Evolutionary conservation across 257 asterid genomes (phyloP).

Genomic region (Nicotiana noctiflora): DNA sequence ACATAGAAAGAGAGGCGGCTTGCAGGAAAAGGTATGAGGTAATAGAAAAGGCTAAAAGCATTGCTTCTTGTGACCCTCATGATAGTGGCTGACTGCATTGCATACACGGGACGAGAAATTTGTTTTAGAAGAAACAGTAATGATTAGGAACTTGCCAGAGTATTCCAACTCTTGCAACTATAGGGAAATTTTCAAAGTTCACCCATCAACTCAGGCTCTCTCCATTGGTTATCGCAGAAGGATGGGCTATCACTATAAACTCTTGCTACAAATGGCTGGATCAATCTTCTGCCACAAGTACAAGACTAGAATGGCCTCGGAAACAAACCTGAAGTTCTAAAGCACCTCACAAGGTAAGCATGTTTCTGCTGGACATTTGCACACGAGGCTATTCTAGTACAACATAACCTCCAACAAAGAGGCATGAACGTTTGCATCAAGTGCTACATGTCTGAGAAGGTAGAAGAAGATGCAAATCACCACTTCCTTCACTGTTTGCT

Average conservation of each 20-base stretch:
- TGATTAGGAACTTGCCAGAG: no score
- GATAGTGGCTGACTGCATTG: no score
- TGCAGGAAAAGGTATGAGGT: background rate
- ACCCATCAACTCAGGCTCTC: background rate
- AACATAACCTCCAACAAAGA: no score
- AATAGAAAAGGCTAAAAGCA: background rate
- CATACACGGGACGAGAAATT: no score
- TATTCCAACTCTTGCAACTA: no score
- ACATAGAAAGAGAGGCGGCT: background rate
- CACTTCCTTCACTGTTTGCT: no score
- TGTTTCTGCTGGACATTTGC: background rate
- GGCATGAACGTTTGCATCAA: no score
- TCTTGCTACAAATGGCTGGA: background rate
- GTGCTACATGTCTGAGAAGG: no score
- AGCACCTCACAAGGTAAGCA: background rate
- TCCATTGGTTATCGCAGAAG: background rate
- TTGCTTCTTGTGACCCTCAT: background rate
- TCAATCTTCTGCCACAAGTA: background rate
- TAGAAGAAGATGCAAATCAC: no score
- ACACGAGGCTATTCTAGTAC: no score
- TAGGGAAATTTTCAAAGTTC: no score
- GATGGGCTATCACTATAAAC: background rate
- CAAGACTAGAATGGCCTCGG: background rate
- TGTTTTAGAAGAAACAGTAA: no score
- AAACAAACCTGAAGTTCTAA: background rate